These are phyloP conservation scores for Rhizopogon vesiculosus DNA, from an alignment of 768 basidiomycete species.

Conservation along the genomic window DNA sequence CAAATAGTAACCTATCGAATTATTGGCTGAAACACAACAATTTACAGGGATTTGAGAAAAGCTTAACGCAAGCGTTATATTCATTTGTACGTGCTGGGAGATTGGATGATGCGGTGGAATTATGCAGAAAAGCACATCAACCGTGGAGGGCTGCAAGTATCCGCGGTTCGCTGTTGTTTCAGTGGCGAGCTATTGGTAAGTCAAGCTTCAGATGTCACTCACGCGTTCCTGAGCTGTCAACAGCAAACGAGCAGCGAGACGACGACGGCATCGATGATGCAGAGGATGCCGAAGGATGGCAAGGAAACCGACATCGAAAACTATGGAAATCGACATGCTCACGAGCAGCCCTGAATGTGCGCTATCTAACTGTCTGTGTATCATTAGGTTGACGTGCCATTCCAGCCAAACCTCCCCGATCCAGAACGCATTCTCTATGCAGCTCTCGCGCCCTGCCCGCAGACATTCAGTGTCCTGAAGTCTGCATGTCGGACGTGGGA, in stretches of 20 bases:
- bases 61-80: slow-evolving; percentile 72
- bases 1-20: neutral
- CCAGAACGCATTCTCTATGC: slow-evolving; percentile 87
- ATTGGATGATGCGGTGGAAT: slow-evolving; percentile 76
- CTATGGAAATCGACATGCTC: slow-evolving; percentile 89
- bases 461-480: slow-evolving; percentile 61
- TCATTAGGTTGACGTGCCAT: neutral
- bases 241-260: slow-evolving; percentile 46
- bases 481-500: slow-evolving; percentile 87
- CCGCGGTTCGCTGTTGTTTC: slow-evolving; percentile 75
- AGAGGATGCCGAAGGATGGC: slow-evolving; percentile 44
- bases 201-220: slow-evolving; percentile 3
- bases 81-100: slow-evolving; percentile 81
- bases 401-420: slow-evolving; percentile 52
- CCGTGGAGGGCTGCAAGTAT: slow-evolving; percentile 92
- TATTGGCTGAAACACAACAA: neutral
- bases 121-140: slow-evolving; percentile 79
- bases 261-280: slow-evolving; percentile 43
- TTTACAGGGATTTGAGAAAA: slow-evolving; percentile 73
- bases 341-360: slow-evolving; percentile 72
- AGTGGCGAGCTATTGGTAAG: slow-evolving; percentile 70
- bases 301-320: slow-evolving; percentile 71
- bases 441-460: slow-evolving; percentile 70
- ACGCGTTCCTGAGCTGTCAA: slow-evolving; percentile 28
- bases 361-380: neutral